Evolutionary conservation across 305 asterid genomes (phyloP).

Genomic region (Solanum hybrid): DNA sequence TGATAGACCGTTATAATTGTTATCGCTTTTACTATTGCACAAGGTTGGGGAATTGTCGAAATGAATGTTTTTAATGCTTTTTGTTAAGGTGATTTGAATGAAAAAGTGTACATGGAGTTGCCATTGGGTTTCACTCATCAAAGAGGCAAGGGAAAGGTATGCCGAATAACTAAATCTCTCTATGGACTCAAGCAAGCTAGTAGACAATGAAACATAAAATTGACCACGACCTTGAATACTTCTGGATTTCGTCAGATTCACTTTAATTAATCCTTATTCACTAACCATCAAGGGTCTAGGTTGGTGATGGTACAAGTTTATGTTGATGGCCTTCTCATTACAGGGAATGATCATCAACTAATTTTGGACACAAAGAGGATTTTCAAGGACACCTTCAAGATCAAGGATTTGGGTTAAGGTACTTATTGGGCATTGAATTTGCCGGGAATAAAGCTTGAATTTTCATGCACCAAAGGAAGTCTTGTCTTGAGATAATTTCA

Average conservation of each 20-base stretch:
- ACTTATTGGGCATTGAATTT: too few species aligned
- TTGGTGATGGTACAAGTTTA: not conserved
- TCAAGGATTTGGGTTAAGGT: not conserved
- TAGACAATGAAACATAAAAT: too few species aligned
- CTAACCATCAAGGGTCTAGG: not conserved
- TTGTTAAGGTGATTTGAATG: too few species aligned
- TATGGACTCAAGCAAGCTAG: not conserved
- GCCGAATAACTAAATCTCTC: not conserved
- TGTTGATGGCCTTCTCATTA: not conserved
- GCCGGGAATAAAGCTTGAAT: too few species aligned
- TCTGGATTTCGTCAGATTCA: not conserved
- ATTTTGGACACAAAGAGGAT: not conserved
- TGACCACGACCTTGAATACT: not conserved
- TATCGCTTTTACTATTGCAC: too few species aligned
- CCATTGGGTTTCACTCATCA: too few species aligned
- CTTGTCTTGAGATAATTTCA: too few species aligned
- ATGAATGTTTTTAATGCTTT: too few species aligned
- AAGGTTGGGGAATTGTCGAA: too few species aligned
- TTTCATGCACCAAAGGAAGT: too few species aligned
- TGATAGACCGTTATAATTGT: too few species aligned
- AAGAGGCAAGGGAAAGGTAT: not conserved
- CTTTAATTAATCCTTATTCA: not conserved
- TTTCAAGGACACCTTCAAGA: not conserved
- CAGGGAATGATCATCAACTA: not conserved
- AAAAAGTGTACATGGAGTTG: too few species aligned